These are phyloP conservation scores for Neospermospora avenae DNA, from an alignment of 2,329 filamentous ascomycete species.

Conservation along the genomic window DNA sequence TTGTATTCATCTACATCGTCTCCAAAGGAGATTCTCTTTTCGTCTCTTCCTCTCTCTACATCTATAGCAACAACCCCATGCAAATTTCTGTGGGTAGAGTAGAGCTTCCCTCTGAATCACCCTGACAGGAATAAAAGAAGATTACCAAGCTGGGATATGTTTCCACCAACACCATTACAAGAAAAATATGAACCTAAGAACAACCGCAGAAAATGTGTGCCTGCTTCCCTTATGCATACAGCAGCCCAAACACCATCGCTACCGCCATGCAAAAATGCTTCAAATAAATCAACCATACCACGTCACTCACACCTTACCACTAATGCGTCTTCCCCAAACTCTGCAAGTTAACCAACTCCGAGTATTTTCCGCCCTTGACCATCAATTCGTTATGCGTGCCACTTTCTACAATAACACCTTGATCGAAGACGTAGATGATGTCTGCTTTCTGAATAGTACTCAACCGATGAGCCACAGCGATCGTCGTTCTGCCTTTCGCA, in stretches of 20 bases:
- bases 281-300: neutral
- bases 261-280: slow-evolving; percentile 9
- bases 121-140: too few relatives aligned
- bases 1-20: too few relatives aligned
- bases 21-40: too few relatives aligned
- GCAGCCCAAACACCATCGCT: slow-evolving; percentile 18
- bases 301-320: neutral
- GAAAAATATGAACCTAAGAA: too few relatives aligned
- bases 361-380: slow-evolving; percentile 67
- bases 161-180: too few relatives aligned
- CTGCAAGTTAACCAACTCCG: slow-evolving; percentile 76
- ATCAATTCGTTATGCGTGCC: slow-evolving; percentile 76
- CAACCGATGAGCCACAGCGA: slow-evolving; percentile 88
- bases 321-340: slow-evolving; percentile 59
- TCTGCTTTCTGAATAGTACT: slow-evolving; percentile 94
- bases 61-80: too few relatives aligned
- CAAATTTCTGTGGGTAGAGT: too few relatives aligned
- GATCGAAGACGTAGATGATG: slow-evolving; percentile 94
- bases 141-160: too few relatives aligned
- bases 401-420: slow-evolving; percentile 78
- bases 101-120: too few relatives aligned
- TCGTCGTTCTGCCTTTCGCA: slow-evolving; percentile 81
- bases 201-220: too few relatives aligned
- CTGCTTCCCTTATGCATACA: too few relatives aligned
- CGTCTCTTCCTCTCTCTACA: too few relatives aligned